Percentiles rank a stretch among this genome's conserved stretches.
Conservation (phyloP, 257 asterid species). For the Nicotiana benthamiana region DNA sequence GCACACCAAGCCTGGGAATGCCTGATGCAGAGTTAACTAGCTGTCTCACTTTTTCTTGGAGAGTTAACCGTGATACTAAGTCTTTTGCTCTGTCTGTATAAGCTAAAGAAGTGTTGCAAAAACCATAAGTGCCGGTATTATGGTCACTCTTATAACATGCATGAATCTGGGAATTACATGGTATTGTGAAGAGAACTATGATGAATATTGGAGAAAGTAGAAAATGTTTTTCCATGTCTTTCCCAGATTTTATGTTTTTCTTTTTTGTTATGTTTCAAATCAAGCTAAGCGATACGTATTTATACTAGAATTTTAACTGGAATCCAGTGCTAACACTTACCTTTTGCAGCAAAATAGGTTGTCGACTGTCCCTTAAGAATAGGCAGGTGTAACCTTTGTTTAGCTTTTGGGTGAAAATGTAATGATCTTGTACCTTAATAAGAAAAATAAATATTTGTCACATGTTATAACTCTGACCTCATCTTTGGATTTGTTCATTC, state of each 20-base stretch:
- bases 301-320: neutral
- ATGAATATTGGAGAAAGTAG: neutral
- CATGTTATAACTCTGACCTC: too few species aligned
- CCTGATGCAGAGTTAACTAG: slow-evolving; percentile 6
- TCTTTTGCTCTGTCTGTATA: slow-evolving; percentile 15
- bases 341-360: neutral
- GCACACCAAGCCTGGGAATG: slow-evolving; percentile 12
- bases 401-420: neutral
- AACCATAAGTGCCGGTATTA: neutral
- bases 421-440: neutral
- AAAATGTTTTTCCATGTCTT: neutral
- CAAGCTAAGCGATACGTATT: neutral
- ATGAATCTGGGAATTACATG: neutral
- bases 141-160: slow-evolving; percentile 18
- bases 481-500: too few species aligned
- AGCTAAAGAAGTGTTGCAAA: slow-evolving; percentile 17
- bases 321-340: neutral
- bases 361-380: neutral
- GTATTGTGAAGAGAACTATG: neutral
- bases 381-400: neutral
- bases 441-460: too few species aligned
- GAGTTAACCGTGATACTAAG: slow-evolving; percentile 16
- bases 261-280: neutral
- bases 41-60: slow-evolving; percentile 19
- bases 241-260: neutral